Evolutionary conservation across 148 eudicot genomes (phyloP).

Genomic region (Amaranthus hypochondriacus): DNA sequence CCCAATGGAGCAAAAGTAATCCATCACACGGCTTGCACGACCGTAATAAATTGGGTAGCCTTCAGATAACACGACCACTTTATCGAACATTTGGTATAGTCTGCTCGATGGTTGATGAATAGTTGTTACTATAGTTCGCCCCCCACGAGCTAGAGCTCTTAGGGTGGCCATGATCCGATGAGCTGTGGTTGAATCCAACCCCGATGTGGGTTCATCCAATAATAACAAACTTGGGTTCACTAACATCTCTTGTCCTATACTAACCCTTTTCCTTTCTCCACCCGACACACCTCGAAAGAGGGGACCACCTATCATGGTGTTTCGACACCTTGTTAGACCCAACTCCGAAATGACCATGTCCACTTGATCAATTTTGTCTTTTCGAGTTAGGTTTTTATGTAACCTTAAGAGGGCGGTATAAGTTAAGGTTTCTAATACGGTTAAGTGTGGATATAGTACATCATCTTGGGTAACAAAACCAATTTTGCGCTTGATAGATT

Average conservation of each 20-base stretch:
- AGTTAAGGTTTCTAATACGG: constrained; percentile 65
- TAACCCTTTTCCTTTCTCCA: constrained; percentile 80
- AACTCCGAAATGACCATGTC: constrained; percentile 46
- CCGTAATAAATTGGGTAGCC: constrained; percentile 71
- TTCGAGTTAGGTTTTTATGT: constrained; percentile 37
- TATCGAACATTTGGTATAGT: constrained; percentile 69
- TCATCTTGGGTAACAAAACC: constrained; percentile 88
- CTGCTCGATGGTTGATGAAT: constrained; percentile 83
- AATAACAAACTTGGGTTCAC: constrained; percentile 75
- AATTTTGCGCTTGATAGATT: constrained; percentile 50
- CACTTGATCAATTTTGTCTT: constrained; percentile 56
- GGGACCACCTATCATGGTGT: constrained; percentile 61
- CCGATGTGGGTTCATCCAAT: constrained; percentile 88
- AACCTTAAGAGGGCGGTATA: constrained; percentile 65
- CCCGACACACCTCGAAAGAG: constrained; percentile 67
- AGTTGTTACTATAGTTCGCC: constrained; percentile 66
- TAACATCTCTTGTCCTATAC: constrained; percentile 81
- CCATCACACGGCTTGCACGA: constrained; percentile 46
- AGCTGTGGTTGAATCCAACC: constrained; percentile 86
- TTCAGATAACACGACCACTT: constrained; percentile 60
- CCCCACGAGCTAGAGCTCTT: constrained; percentile 54
- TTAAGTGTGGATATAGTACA: constrained; percentile 69
- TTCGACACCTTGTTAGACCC: constrained; percentile 53
- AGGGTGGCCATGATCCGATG: constrained; percentile 57
- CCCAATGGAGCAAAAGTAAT: constrained; percentile 64